Evolutionary conservation across 768 basidiomycete genomes (phyloP), one percentile per base, ranked within the genome.

Genomic region (Termitomyces sp.): DNA sequence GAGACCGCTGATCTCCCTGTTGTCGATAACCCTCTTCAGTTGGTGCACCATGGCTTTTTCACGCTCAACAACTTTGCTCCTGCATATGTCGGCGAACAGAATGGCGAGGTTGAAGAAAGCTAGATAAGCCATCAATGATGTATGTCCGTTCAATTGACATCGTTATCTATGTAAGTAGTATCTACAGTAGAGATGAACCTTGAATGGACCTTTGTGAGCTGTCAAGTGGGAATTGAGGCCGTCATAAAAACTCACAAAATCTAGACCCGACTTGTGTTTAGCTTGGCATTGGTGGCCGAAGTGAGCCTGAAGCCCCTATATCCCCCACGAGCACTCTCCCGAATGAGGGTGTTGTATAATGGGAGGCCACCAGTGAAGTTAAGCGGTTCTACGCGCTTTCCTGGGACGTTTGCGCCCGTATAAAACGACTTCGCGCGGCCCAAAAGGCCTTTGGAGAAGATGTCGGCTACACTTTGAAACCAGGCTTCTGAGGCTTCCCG

Each of bases 381-480:
- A 34, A 66, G 57, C 28, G 62, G 45, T 46, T 66, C 57, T 2
- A 62, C 34, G 5, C 34, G 55, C 42, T 67, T 67, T 8, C 65
- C 62, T 9, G 65, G 65, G 8, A 68, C 60, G 35, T 68, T 68
- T 9, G 65, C 58, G 2, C 66, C 66, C 2, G 45, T 65, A 44
- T 66, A 68, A 60, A 65, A 68, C 7, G 65, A 66, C 44, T 66
- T 62, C 8, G 62, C 64, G 15, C 61, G 59, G 21, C 43, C 38
- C 55, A 60, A 64, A 2, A 65, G 57, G 10, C 48, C 54, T 11
- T 43, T 34, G 8, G 58, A 50, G 26, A 54, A 60, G 15, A 54
- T 58, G 30, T 59, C 56, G 21, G 59, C 50, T 22, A 65, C 58
- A 22, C 57, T 46, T 40, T 55, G 34, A 2, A 55, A 50, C 54